These are phyloP conservation scores for Omphalotus olearius DNA, from an alignment of 1,284 basidiomycete species.

Conservation along the genomic window DNA sequence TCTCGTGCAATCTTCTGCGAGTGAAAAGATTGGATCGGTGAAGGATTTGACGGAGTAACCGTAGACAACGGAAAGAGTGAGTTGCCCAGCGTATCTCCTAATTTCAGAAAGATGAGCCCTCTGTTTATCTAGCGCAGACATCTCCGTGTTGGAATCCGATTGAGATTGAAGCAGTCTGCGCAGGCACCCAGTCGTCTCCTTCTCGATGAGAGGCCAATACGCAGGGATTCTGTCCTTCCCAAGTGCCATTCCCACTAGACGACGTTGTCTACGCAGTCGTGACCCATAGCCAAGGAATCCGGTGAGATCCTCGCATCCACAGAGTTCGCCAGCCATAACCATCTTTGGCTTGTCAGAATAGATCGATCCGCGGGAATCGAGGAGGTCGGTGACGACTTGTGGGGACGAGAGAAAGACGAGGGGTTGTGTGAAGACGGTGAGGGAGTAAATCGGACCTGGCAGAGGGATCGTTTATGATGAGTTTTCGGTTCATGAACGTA, in stretches of 20 bases:
- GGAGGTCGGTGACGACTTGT: conserved; percentile 53
- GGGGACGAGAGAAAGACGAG: conserved; percentile 62
- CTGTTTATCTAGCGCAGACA: conserved; percentile 26
- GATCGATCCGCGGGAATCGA: conserved; percentile 63
- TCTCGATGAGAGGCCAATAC: conserved; percentile 56
- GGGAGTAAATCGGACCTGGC: conserved; percentile 58
- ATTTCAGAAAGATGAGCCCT: conserved; percentile 7
- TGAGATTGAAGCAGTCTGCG: conserved; percentile 32
- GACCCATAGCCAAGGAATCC: conserved; percentile 67
- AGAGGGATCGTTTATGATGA: background rate
- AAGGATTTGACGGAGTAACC: conserved; percentile 52
- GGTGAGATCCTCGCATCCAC: conserved; percentile 70
- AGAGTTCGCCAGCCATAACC: conserved; percentile 64
- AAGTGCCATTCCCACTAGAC: conserved; percentile 60
- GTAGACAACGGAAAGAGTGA: conserved; percentile 61
- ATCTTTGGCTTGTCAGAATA: conserved; percentile 70
- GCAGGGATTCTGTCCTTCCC: conserved; percentile 43
- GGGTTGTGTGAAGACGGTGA: conserved; percentile 62
- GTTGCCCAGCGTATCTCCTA: conserved; percentile 53
- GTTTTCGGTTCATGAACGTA: background rate
- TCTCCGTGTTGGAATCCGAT: conserved; percentile 8
- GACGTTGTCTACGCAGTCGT: conserved; percentile 58
- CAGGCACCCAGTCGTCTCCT: conserved; percentile 48
- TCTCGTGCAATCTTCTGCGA: conserved; percentile 62
- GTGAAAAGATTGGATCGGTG: conserved; percentile 50